Percentiles rank a stretch among this genome's conserved stretches.
These are phyloP conservation scores for sorghum (Sorghum bicolor) DNA, from an alignment of 176 grass and related monocot species.

Conservation along the genomic window Sorghum_bicolor_NCBIv3 NC_012870.2:64836501-64837000, in stretches of 20 bases:
- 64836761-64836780: background rate
- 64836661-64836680: background rate
- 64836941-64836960: conserved; percentile 3
- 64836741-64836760: background rate
- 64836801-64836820: background rate
- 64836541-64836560: too few relatives aligned
- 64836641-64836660: background rate
- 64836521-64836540: too few relatives aligned
- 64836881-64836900: background rate
- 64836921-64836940: background rate
- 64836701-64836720: background rate
- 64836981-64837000: background rate
- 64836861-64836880: background rate
- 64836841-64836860: background rate
- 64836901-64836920: background rate
- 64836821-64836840: background rate
- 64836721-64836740: background rate
- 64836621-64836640: background rate
- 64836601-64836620: background rate
- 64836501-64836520: too few relatives aligned
- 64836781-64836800: background rate
- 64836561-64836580: too few relatives aligned
- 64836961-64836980: background rate
- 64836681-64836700: background rate
- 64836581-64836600: too few relatives aligned